Percentiles rank a stretch among this genome's conserved stretches.
Conservation (phyloP, 768 basidiomycete species). For the Lepiota brunneoincarnata region DNA sequence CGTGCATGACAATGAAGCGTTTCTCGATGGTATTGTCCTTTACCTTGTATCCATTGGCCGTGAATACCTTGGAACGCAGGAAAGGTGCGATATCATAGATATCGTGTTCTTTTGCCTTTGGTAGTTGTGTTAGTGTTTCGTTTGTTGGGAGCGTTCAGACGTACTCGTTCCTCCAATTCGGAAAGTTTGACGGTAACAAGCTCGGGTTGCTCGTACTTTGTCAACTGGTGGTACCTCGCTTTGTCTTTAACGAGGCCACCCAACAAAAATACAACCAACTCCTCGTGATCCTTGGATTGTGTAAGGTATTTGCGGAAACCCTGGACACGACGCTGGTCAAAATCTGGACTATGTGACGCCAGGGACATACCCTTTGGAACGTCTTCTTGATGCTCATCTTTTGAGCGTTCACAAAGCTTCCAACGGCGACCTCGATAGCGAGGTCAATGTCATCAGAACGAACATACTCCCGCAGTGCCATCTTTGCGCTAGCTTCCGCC, state of each 20-base stretch:
- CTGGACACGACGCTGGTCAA: conserved; percentile 35
- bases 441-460: conserved; percentile 95
- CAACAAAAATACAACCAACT: conserved; percentile 90
- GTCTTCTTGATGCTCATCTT: conserved; percentile 99
- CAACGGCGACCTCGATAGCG: conserved; percentile 93
- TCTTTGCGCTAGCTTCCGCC: conserved; percentile 98
- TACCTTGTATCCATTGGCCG: conserved; percentile 84
- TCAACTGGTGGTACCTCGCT: conserved; percentile 79
- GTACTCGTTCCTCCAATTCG: conserved; percentile 85
- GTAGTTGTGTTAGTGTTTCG: conserved; percentile 2
- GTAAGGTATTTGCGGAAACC: conserved; percentile 98
- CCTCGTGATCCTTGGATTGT: conserved; percentile 94
- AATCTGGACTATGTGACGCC: conserved; percentile 1
- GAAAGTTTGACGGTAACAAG: conserved; percentile 70
- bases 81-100: conserved; percentile 90
- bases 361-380: conserved; percentile 75
- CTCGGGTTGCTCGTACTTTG: conserved; percentile 75
- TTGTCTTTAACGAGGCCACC: conserved; percentile 93
- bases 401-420: conserved; percentile 94
- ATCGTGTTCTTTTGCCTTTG: conserved; percentile 92
- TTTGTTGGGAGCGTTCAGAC: conserved; percentile 21
- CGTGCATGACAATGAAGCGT: conserved; percentile 32
- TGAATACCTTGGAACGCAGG: conserved; percentile 80
- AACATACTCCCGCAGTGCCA: conserved; percentile 96
- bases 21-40: conserved; percentile 71